Evolutionary conservation across 2,329 filamentous ascomycete species (phyloP), one percentile per base, ranked within the genome.

Genomic region (Penicillium sp.): DNA sequence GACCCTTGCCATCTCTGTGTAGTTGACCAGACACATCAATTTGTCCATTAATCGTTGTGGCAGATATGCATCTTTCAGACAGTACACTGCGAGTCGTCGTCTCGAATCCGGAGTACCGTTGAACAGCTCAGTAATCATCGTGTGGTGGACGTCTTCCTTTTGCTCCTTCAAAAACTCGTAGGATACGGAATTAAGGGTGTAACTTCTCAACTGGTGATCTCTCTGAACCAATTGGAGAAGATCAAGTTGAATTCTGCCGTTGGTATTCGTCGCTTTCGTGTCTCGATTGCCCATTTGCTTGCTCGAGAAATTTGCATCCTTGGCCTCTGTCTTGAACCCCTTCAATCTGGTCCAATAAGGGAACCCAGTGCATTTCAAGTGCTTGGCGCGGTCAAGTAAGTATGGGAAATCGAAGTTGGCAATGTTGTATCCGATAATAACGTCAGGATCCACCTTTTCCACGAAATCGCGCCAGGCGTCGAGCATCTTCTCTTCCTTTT

Each of bases 391-490:
- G 53, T 96, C 90, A 12, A 99, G 81, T 0, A 99, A 83, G 69
- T 99, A 99, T 0, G 93, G 93, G 61, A 99, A 97, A 78, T 99
- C 94, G 75, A 99, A 99, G 76, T 99, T 99, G 69, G 90, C 80
- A 76, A 96, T 99, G 73, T 99, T 99, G 86, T 99, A 99, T 44
- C 94, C 94, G 52, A 95, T 99, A 67, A 99, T 96, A 61, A 99
- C 89, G 75, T 99, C 94, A 0, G 94, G 93, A 63, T 99, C 94
- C 1, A 94, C 90, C 65, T 90, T 86, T 64, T 95, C 82, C 16
- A 99, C 74, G 61, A 99, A 99, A 56, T 95, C 83, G 66, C 89
- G 87, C 94, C 94, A 99, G 40, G 86, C 85, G 75, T 87, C 86
- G n/a, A 99, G 80, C 92, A 99, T 94, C 58, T 91, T 86, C 52